A percentile compares a stretch with the other conserved stretches of the same genome.
These are phyloP conservation scores for Lithospermum erythrorhizon DNA, from an alignment of 257 asterid species.

Conservation along the genomic window DNA sequence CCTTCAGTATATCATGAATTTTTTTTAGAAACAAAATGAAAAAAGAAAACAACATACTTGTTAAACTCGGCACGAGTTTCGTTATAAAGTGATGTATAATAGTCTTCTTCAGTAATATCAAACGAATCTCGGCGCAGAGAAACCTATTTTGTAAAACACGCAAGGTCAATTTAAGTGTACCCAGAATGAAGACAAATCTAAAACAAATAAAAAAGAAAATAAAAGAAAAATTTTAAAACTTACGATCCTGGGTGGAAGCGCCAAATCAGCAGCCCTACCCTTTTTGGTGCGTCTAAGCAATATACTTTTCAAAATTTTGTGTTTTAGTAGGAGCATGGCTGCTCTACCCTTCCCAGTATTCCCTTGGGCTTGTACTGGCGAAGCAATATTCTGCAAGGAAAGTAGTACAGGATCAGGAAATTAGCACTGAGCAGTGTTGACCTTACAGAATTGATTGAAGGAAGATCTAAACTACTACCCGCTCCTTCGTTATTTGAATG, in stretches of 20 bases:
- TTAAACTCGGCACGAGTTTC: conserved; percentile 88
- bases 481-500: too few species aligned
- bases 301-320: conserved; percentile 66
- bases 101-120: conserved; percentile 87
- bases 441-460: background rate
- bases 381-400: conserved; percentile 40
- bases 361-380: conserved; percentile 67
- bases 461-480: too few species aligned
- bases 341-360: conserved; percentile 35
- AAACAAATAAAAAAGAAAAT: too few species aligned
- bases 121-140: conserved; percentile 64
- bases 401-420: background rate
- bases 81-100: conserved; percentile 66
- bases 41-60: conserved; percentile 41
- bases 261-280: conserved; percentile 99
- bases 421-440: background rate
- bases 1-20: too few species aligned
- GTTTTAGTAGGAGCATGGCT: conserved; percentile 81
- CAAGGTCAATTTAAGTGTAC: too few species aligned
- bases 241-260: conserved; percentile 90
- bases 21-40: conserved; percentile 3
- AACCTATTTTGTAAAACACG: conserved; percentile 37
- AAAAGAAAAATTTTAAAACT: too few species aligned
- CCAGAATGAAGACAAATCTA: too few species aligned
- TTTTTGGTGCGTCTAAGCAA: conserved; percentile 84